Evolutionary conservation across 2,329 filamentous ascomycete genomes (phyloP), one percentile per base, ranked within the genome.

Genomic region (Cladosporium phlei): DNA sequence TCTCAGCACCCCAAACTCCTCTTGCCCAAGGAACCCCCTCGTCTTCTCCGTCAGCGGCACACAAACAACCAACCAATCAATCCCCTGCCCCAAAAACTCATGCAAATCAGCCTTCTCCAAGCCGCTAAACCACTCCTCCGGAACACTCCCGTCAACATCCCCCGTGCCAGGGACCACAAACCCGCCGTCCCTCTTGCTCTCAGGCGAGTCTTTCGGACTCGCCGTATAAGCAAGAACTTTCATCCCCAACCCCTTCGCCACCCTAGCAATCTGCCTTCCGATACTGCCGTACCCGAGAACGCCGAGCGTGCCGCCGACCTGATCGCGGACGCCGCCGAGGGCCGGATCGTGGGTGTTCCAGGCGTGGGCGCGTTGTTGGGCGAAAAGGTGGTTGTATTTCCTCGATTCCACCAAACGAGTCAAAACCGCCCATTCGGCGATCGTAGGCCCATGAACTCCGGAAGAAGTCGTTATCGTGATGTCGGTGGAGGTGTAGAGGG

Each of bases 161-260:
- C 79, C 79, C 0, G 85, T 86, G 0, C 82, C 80, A 0, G 81
- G 79, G 0, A 87, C 79, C 25, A 83, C 77, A 66, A 83, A 91
- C 5, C 80, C 77, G 11, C 67, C 61, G 64, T 91, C 85, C 21
- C 66, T 70, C 34, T 76, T 77, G 1, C 80, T 83, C 46, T 82
- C 81, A 0, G 80, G 76, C 0, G 85, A 88, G 7, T 70, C 63
- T n/a, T 83, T 81, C 1, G 83, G 77, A 20, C 78, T 79, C 0
- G 85, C 80, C 0, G 86, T 91, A 68, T 85, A 89, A 1, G 86
- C 86, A 59, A 88, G 73, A 0, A 91, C 78, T 21, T 80, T 73
- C 76, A 87, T 83, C 14, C 86, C 86, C 75, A 67, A 54, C 9
- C 61, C 63, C 25, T 59, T 58, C 10, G 59, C 64, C 12, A 66